Evolutionary conservation across 75 land plant genomes (phyloP).

Genomic region (Pinus taeda): DNA sequence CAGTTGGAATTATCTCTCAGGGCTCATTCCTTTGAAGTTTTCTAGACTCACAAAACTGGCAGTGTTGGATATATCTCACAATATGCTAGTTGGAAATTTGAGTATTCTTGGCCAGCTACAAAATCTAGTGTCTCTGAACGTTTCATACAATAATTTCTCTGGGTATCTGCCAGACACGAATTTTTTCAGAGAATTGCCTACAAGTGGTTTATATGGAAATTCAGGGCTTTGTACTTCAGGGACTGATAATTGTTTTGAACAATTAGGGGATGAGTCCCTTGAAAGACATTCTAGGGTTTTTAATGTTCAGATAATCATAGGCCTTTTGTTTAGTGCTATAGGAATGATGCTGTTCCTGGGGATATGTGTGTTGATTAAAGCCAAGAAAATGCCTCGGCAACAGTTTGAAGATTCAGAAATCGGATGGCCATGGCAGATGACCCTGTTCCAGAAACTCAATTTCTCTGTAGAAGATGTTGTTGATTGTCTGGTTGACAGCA

Average conservation of each 20-base stretch:
- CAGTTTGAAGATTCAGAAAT: conserved; percentile 31
- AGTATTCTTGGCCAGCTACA: conserved; percentile 44
- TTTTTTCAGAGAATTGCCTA: conserved; percentile 69
- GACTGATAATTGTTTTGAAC: conserved; percentile 25
- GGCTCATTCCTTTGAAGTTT: conserved; percentile 61
- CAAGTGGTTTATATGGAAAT: conserved; percentile 57
- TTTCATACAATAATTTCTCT: conserved; percentile 75
- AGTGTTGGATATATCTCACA: conserved; percentile 71
- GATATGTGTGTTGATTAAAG: conserved; percentile 4
- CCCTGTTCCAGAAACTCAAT: conserved; percentile 74
- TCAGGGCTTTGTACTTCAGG: conserved; percentile 58
- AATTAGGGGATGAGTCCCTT: neutral
- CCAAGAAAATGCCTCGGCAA: neutral
- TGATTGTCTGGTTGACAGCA: conserved; percentile 38
- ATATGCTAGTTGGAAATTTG: conserved; percentile 64
- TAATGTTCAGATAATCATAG: conserved; percentile 2
- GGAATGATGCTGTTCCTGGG: neutral
- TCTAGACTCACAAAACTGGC: conserved; percentile 47
- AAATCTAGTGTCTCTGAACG: conserved; percentile 71
- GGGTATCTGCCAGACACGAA: conserved; percentile 69
- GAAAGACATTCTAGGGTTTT: neutral
- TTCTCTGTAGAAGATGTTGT: conserved; percentile 56
- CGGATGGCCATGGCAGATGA: conserved; percentile 79
- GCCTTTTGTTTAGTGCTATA: conserved; percentile 5
- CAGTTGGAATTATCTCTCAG: conserved; percentile 65